These are phyloP conservation scores for Cavenderia fasciculata DNA, from an alignment of 78 protist genomes.

Conservation along the genomic window DNA sequence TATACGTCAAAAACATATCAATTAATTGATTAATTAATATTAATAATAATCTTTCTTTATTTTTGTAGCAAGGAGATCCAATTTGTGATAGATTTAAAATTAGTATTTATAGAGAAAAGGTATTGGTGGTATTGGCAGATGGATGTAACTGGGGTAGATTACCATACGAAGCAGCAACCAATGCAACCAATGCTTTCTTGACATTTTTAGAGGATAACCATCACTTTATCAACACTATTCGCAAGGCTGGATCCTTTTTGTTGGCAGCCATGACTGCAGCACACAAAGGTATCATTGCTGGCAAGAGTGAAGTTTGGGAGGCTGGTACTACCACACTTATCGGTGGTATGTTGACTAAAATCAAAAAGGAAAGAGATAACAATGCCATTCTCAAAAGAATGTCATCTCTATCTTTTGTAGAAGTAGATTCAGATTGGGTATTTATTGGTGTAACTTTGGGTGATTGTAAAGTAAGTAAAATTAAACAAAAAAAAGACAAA, in stretches of 20 bases:
- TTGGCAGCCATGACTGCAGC: constrained; percentile 73
- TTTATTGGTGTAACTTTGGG: constrained; percentile 69
- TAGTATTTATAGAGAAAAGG: constrained; percentile 21
- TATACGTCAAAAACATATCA: no score
- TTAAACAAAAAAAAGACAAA: not conserved
- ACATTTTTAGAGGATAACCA: constrained; percentile 41
- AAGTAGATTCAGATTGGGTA: constrained; percentile 8
- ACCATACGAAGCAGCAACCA: constrained; percentile 80
- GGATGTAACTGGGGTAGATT: constrained; percentile 83
- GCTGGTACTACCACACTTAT: constrained; percentile 80
- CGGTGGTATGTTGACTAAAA: constrained; percentile 70
- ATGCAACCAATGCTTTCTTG: constrained; percentile 70
- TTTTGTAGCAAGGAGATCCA: constrained; percentile 40
- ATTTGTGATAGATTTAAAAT: constrained; percentile 70
- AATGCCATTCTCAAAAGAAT: not conserved
- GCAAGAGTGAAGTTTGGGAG: constrained; percentile 64
- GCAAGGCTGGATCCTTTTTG: constrained; percentile 67
- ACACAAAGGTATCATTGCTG: constrained; percentile 50
- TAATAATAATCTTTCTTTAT: not conserved
- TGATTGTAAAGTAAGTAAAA: constrained; percentile 29
- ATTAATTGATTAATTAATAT: not conserved
- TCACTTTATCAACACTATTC: constrained; percentile 60
- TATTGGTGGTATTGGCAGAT: constrained; percentile 69
- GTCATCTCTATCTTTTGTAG: not conserved
- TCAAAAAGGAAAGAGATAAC: constrained; percentile 1